A percentile compares a stretch with the other conserved stretches of the same genome.
Conservation (phyloP, 2,329 filamentous ascomycete species). For the Didymella pomorum region DNA sequence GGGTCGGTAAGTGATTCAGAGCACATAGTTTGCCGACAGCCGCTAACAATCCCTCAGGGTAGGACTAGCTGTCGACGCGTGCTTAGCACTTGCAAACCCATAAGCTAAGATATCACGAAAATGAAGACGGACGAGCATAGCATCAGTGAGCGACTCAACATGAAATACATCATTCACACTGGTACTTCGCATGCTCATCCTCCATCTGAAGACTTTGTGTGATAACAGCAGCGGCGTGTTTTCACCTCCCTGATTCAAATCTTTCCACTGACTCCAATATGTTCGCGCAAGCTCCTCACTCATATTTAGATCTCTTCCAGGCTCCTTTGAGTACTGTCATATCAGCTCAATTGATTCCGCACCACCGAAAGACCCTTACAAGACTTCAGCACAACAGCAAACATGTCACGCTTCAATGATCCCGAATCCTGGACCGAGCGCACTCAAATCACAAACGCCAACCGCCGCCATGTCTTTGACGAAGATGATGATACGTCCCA, state of each 20-base stretch:
- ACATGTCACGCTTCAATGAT: not conserved
- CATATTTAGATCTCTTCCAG: not conserved
- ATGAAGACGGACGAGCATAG: not conserved
- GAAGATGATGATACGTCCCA: not conserved
- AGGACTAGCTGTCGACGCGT: conserved; percentile 58
- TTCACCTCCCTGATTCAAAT: not conserved
- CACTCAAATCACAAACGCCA: not conserved
- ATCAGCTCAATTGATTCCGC: not conserved
- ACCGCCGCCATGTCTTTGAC: not conserved
- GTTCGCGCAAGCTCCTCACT: not conserved
- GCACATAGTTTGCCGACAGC: not conserved
- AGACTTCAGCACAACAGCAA: not conserved
- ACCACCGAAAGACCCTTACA: not conserved
- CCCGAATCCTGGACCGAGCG: not conserved
- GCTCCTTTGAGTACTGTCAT: not conserved
- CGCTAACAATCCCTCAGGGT: conserved; percentile 43
- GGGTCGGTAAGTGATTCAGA: conserved; percentile 73
- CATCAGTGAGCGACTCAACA: not conserved
- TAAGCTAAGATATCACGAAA: conserved; percentile 7
- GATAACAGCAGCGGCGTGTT: not conserved
- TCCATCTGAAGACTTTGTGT: not conserved
- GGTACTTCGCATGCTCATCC: not conserved
- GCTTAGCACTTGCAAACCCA: conserved; percentile 55
- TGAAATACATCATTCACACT: not conserved
- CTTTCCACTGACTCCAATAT: not conserved